Conservation (phyloP, 2,329 filamentous ascomycete species). For the Xylariaceae sp. region DNA sequence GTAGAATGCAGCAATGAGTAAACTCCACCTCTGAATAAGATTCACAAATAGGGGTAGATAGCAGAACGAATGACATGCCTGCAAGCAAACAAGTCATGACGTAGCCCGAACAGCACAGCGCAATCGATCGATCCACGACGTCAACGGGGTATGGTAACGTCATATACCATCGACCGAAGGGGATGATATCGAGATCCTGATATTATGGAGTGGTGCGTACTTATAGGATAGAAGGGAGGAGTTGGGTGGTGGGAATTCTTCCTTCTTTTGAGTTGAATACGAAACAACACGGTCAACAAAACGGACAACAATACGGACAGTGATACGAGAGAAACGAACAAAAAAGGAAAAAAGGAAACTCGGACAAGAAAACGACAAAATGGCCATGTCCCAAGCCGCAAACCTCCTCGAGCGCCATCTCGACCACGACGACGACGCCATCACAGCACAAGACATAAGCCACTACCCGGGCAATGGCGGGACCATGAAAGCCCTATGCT, state of each 20-base stretch:
- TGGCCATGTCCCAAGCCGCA: slow-evolving; percentile 62
- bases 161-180: not conserved
- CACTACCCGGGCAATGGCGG: slow-evolving; percentile 50
- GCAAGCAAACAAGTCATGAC: not conserved
- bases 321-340: no score
- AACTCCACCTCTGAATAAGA: no score
- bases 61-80: not conserved
- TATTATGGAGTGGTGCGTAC: no score
- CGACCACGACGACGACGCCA: slow-evolving; percentile 61
- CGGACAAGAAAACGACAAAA: slow-evolving; percentile 32
- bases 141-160: not conserved
- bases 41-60: not conserved
- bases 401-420: slow-evolving; percentile 59
- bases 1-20: no score
- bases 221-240: no score
- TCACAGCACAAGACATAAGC: slow-evolving; percentile 63
- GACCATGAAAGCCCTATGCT: slow-evolving; percentile 74
- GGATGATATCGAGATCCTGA: not conserved
- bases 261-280: no score
- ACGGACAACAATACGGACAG: no score
- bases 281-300: no score
- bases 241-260: no score
- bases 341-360: no score
- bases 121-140: not conserved
- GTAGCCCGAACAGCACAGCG: not conserved